These are phyloP conservation scores for Gossypium anomalum DNA, from an alignment of 345 rosid species.

Conservation along the genomic window DNA sequence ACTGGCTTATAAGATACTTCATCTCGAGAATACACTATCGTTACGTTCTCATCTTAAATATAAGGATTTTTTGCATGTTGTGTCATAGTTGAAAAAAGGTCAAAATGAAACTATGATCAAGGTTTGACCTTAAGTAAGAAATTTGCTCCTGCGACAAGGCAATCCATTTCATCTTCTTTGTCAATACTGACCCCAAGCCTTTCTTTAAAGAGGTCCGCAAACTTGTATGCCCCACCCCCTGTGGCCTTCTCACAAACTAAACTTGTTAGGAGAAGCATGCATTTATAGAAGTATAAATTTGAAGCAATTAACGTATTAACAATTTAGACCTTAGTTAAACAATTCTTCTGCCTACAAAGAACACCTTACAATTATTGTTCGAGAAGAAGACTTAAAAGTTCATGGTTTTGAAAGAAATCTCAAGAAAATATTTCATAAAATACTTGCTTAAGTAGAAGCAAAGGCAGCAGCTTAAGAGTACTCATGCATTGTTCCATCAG, in stretches of 20 bases:
- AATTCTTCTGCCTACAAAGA: not conserved
- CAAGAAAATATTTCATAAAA: not conserved
- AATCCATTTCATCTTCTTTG: slow-evolving; percentile 98
- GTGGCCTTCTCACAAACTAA: slow-evolving; percentile 76
- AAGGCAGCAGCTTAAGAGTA: not conserved
- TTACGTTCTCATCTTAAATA: not conserved
- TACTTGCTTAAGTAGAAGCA: not conserved
- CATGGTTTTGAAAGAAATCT: not conserved
- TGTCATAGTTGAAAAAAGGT: not conserved
- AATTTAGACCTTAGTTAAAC: not conserved
- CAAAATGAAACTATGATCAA: slow-evolving; percentile 15
- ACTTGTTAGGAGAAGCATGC: slow-evolving; percentile 23
- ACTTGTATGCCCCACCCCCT: slow-evolving; percentile 97
- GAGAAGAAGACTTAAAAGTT: not conserved
- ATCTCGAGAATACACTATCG: not conserved
- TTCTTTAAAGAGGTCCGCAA: slow-evolving; percentile 87
- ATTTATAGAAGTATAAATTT: not conserved
- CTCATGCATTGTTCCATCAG: not conserved
- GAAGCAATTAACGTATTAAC: not conserved
- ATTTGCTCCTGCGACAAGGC: slow-evolving; percentile 98
- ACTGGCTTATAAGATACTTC: not conserved
- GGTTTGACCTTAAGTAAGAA: slow-evolving; percentile 81
- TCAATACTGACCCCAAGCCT: slow-evolving; percentile 92
- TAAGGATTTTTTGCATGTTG: not conserved
- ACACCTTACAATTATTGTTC: not conserved